Evolutionary conservation across 805 yeast species (phyloP), one percentile per base, ranked within the genome.

Genomic region (Kazachstania africana): DNA sequence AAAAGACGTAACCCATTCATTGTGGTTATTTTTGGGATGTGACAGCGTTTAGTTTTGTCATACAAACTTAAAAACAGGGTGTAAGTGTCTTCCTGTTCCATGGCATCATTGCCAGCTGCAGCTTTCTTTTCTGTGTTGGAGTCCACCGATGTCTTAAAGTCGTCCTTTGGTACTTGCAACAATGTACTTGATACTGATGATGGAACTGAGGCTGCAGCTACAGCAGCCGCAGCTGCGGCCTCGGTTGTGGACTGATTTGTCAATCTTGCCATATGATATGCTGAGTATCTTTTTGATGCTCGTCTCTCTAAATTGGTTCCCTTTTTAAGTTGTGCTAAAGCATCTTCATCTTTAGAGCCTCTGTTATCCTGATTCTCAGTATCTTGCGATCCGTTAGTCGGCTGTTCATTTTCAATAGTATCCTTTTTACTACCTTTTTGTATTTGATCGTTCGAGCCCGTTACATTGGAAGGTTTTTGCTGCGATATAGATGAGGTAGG

Each of bases 241-340:
- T 47, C 55, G 10, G 48, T 36, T 6, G 49, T 39, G 8, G 68
- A 50, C 36, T 59, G 59, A 37, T 68, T 72, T 0, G 82, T 63
- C 8, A 81, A 63, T 45, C 79, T 81, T 1, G 93, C 83, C 56
- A 78, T 77, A 48, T 88, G 97, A 38, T 87, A 88, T 0, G 96
- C 95, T 4, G 95, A 84, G 50, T 79, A 88, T 34, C 98, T 64
- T 44, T 88, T 78, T 0, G 96, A 87, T 0, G 97, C 99, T 38
- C 95, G 70, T 43, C 99, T 69, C 60, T 79, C 93, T 20, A 91
- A 61, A 3, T 82, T 78, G 29, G 81, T 82, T 3, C 87, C 83
- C 28, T 77, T 75, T 47, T 88, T 95, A 8, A 88, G 62, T 43
- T 81, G 82, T 0, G 75, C 64, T 18, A 87, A 62, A 0, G 95